These are phyloP conservation scores for Aurantiochytrium sp. DNA, from an alignment of 108 stramenopile species.

Conservation along the genomic window DNA sequence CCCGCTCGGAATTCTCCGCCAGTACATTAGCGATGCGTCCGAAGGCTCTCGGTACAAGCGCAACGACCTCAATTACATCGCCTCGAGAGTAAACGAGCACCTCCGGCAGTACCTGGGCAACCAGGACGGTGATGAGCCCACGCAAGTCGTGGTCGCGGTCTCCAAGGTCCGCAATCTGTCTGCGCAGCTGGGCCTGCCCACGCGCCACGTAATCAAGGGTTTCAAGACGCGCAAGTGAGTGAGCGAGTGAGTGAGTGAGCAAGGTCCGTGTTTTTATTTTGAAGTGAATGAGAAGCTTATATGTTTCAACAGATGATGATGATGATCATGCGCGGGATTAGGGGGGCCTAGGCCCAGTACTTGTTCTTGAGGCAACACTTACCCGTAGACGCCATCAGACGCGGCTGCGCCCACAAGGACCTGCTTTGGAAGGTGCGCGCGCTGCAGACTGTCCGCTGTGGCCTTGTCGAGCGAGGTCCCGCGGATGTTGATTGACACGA, in stretches of 20 bases:
- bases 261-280: neutral
- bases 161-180: neutral
- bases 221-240: neutral
- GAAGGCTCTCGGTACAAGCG: constrained; percentile 1
- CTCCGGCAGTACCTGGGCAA: neutral
- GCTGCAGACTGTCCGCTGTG: neutral
- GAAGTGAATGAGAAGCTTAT: neutral
- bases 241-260: neutral
- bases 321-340: too few relatives aligned
- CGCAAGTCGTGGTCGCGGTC: neutral
- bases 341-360: too few relatives aligned
- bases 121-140: neutral
- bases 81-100: neutral
- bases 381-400: neutral
- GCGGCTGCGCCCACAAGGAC: neutral
- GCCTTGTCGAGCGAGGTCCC: constrained; percentile 8
- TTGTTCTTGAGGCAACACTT: too few relatives aligned
- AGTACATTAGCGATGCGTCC: neutral
- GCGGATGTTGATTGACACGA: neutral
- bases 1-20: neutral
- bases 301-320: too few relatives aligned
- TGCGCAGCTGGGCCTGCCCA: neutral
- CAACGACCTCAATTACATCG: neutral
- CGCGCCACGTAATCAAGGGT: constrained; percentile 2
- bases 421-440: neutral